Evolutionary conservation across 257 asterid genomes (phyloP).

Genomic region (Apocynum venetum): DNA sequence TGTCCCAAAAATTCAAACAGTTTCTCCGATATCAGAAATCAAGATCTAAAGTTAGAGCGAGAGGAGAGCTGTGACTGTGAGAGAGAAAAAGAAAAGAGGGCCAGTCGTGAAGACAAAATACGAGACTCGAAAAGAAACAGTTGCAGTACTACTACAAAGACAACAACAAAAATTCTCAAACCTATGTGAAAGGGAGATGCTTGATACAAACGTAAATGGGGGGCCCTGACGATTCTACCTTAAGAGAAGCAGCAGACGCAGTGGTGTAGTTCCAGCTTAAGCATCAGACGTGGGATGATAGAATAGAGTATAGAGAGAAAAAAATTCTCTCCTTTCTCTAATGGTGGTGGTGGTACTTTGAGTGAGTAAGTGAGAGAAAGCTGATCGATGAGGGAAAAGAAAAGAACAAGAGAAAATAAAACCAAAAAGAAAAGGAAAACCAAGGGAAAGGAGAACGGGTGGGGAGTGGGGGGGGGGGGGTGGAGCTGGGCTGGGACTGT

Average conservation of each 20-base stretch:
- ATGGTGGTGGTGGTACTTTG: neutral
- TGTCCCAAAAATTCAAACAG: constrained; percentile 5
- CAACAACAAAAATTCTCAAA: neutral
- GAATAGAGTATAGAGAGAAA: neutral
- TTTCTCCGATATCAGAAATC: constrained; percentile 2
- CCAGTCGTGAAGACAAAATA: neutral
- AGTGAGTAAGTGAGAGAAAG: neutral
- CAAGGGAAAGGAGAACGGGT: neutral
- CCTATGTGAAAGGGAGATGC: neutral
- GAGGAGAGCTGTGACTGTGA: neutral
- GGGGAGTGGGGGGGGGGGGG: no score
- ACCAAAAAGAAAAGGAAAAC: no score
- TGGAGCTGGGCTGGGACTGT: no score
- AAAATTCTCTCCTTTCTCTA: neutral
- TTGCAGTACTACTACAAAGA: neutral
- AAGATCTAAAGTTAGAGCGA: constrained; percentile 8
- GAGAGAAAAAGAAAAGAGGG: neutral
- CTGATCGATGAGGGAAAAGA: neutral
- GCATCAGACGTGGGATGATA: neutral
- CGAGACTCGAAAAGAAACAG: neutral
- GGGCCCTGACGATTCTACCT: constrained; percentile 23
- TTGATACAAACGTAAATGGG: constrained; percentile 12
- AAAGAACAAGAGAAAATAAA: neutral
- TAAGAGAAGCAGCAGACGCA: constrained; percentile 6
- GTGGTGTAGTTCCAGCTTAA: constrained; percentile 10